Evolutionary conservation across 2,329 filamentous ascomycete species (phyloP), one percentile per base, ranked within the genome.

Genomic region (Claviceps spartinae): DNA sequence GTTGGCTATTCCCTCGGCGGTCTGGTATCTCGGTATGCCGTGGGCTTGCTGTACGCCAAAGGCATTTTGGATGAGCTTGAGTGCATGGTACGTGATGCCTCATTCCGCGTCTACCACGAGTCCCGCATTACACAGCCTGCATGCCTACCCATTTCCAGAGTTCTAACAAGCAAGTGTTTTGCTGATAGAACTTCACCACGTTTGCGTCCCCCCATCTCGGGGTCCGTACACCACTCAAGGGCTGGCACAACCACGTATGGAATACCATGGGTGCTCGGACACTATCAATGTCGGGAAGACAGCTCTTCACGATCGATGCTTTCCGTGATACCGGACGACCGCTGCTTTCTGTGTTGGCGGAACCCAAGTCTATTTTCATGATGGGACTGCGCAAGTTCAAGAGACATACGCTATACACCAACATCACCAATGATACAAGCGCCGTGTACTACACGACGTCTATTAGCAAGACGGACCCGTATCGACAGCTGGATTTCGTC

Each of bases 1-100:
- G 77, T 91, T 44, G 91, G 91, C 41, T 96, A 97, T 66, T 95
- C 88, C 0, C 75, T 96, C 1, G 91, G 91, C 46, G 91, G 91
- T 0, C 72, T 97, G 6, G 82, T 97, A 4, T 82, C 88, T 9
- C 78, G 91, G 54, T 97, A 95, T 70, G 85, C 87, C 2, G 77
- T 95, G 52, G 91, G 91, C 0, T 70, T 97, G 60, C 74, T 97
- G 3, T 81, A 90, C 60, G 83, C 86, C 51, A 86, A 85, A 61
- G 88, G 89, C 8, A 74, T 88, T 53, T 82, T 97, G 52, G 83
- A 95, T 52, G 76, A 76, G 53, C 75, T 97, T 26, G 77, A 88
- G 63, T 91, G 91, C 57, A 79, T 91, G 68, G 82, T 85, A 71
- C 47, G 71, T n/a, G 3, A 3, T 34, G 13, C 30, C 11, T 30